Evolutionary conservation across 2,329 filamentous ascomycete species (phyloP).

Genomic region (Aspergillus udagawae): DNA sequence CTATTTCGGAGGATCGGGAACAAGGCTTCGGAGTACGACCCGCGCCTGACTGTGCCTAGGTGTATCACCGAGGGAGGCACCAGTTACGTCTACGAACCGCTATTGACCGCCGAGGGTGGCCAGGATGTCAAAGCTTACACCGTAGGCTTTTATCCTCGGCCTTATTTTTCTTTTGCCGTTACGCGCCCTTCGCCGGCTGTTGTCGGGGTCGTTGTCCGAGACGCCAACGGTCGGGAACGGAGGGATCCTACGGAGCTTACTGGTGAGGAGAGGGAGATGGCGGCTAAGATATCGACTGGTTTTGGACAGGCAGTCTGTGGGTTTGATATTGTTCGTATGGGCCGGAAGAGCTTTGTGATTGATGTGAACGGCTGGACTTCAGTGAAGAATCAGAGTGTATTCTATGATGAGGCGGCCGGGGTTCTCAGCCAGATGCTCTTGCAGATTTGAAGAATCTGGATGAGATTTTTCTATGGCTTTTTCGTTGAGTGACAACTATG

Average conservation of each 20-base stretch:
- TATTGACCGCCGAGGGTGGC: slow-evolving; percentile 85
- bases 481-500: no score
- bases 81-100: slow-evolving; percentile 92
- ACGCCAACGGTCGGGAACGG: slow-evolving; percentile 89
- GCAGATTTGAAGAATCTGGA: neutral
- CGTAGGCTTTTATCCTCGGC: slow-evolving; percentile 55
- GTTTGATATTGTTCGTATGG: slow-evolving; percentile 79
- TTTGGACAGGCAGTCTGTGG: slow-evolving; percentile 91
- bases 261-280: slow-evolving; percentile 73
- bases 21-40: slow-evolving; percentile 87
- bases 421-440: slow-evolving; percentile 77
- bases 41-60: slow-evolving; percentile 67
- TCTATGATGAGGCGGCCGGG: slow-evolving; percentile 79
- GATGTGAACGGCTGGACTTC: slow-evolving; percentile 98
- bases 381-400: slow-evolving; percentile 93
- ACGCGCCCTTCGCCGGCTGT: slow-evolving; percentile 92
- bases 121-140: slow-evolving; percentile 97
- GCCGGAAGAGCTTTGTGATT: slow-evolving; percentile 85
- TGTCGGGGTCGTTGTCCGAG: slow-evolving; percentile 83
- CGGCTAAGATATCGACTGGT: slow-evolving; percentile 74
- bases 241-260: slow-evolving; percentile 80
- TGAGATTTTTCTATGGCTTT: no score
- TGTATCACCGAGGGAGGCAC: slow-evolving; percentile 70
- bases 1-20: slow-evolving; percentile 93
- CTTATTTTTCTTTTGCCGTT: slow-evolving; percentile 84